Percentiles rank a stretch among this genome's conserved stretches.
Conservation (phyloP, 371 early-diverging fungal species). For the Mucor mucedo region DNA sequence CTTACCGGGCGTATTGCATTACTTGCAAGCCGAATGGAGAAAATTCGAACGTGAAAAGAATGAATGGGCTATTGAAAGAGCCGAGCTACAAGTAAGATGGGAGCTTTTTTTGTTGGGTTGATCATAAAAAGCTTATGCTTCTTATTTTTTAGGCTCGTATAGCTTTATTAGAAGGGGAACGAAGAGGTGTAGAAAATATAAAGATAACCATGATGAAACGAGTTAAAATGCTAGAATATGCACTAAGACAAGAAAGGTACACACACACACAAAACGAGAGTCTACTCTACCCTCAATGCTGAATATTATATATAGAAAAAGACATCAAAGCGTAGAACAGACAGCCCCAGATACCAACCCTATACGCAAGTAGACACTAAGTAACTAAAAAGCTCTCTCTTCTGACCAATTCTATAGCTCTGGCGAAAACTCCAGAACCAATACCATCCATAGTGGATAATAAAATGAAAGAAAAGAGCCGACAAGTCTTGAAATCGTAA, state of each 20-base stretch:
- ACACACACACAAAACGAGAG: not conserved
- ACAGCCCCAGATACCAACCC: slow-evolving; percentile 1
- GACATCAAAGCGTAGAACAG: slow-evolving; percentile 13
- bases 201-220: slow-evolving; percentile 80
- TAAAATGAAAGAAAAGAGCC: slow-evolving; percentile 61
- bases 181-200: slow-evolving; percentile 76
- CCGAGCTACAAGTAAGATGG: slow-evolving; percentile 75
- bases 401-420: not conserved
- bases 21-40: slow-evolving; percentile 85
- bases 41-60: slow-evolving; percentile 86
- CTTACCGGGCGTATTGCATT: slow-evolving; percentile 86
- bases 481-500: slow-evolving; percentile 81
- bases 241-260: slow-evolving; percentile 76
- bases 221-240: slow-evolving; percentile 91
- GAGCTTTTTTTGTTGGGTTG: too few relatives aligned
- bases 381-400: too few relatives aligned
- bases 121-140: not conserved
- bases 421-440: not conserved
- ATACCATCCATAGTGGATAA: slow-evolving; percentile 17
- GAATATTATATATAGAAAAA: slow-evolving; percentile 20
- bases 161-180: slow-evolving; percentile 85
- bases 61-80: slow-evolving; percentile 87
- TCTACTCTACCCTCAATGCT: too few relatives aligned
- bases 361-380: slow-evolving; percentile 5
- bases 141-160: slow-evolving; percentile 63